Base-by-base conservation (phyloP, 148 eudicot genomes). In the Chenopodium suecicum region DNA sequence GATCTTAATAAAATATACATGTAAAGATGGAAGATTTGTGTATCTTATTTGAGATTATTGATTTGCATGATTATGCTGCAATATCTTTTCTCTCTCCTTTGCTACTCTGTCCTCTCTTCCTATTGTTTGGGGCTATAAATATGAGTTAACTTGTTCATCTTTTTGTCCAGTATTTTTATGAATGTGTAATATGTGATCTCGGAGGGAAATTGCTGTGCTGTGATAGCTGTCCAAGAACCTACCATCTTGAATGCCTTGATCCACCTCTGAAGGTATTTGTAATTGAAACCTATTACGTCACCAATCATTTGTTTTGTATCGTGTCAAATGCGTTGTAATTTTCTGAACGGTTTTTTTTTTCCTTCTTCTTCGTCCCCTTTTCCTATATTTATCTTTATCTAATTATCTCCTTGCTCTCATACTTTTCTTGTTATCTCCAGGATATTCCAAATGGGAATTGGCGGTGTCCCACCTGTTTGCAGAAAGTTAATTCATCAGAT, bases 141-240 rank as follows among this genome's bases (percentile, higher is more conserved):
- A 72, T 54, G 74, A 76, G 48, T 16, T 83, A 71, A 56, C 22
- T 88, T 80, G 31, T 84, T 83, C 76, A 78, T 76, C 80, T 80
- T 82, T 76, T 76, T 89, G 44, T 82, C 79, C 95, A 95, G 98
- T 90, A 93, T 77, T 90, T 88, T 86, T 92, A 91, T 86, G 97
- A 95, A 85, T 95, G 98, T 74, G 94, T 84, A 85, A 80, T 92
- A 71, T 95, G 98, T 84, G 94, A 93, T 88, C 92, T 93, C 88
- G 94, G 98, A 82, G 98, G 98, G 77, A 85, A 89, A 86, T 89
- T 95, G 86, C 90, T 95, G 7, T 93, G 98, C 84, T 95, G 98
- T 78, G 98, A 95, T 81, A 83, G 85, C 84, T 95, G 98, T 89
- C 97, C 97, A 69, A 87, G 94, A 74, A 92, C 94, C 22, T 95